Evolutionary conservation across 2,329 filamentous ascomycete species (phyloP).

Genomic region (Ascosphaera pollenicola): DNA sequence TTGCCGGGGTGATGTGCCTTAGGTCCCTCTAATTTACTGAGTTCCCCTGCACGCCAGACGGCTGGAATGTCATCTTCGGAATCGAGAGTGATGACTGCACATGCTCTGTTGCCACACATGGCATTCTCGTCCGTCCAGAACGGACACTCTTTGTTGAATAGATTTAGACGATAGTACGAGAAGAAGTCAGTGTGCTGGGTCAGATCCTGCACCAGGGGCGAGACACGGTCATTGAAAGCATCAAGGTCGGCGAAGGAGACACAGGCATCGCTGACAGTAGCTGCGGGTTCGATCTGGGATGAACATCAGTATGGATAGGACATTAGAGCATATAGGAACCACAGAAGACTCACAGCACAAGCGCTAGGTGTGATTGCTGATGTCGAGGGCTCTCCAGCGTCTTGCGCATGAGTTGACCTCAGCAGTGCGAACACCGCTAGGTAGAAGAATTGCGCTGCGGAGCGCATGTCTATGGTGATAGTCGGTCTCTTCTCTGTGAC

Average conservation of each 20-base stretch:
- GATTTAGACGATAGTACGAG: conserved; percentile 84
- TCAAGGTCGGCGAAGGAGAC: conserved; percentile 86
- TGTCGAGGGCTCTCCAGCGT: conserved; percentile 14
- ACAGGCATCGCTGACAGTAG: conserved; percentile 85
- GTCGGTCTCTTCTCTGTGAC: no score
- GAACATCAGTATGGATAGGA: background rate
- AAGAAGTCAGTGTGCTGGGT: conserved; percentile 90
- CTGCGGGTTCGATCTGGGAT: conserved; percentile 58
- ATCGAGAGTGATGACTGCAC: conserved; percentile 83
- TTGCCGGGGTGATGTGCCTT: conserved; percentile 72
- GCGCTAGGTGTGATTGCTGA: conserved; percentile 17
- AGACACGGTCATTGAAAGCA: conserved; percentile 52
- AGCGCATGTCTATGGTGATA: conserved; percentile 22
- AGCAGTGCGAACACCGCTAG: conserved; percentile 39
- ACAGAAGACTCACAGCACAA: conserved; percentile 30
- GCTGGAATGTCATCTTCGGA: conserved; percentile 84
- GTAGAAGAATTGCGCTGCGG: conserved; percentile 34
- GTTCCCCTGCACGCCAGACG: conserved; percentile 77
- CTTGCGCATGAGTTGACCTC: conserved; percentile 24
- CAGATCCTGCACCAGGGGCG: conserved; percentile 56
- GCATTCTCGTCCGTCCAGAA: conserved; percentile 90
- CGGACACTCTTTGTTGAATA: conserved; percentile 84
- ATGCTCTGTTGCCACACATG: conserved; percentile 93
- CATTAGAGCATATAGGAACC: no score
- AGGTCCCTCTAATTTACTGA: conserved; percentile 81